Percentiles rank a stretch among this genome's conserved stretches.
Conservation (phyloP, 257 asterid species). For the Misopates orontium region DNA sequence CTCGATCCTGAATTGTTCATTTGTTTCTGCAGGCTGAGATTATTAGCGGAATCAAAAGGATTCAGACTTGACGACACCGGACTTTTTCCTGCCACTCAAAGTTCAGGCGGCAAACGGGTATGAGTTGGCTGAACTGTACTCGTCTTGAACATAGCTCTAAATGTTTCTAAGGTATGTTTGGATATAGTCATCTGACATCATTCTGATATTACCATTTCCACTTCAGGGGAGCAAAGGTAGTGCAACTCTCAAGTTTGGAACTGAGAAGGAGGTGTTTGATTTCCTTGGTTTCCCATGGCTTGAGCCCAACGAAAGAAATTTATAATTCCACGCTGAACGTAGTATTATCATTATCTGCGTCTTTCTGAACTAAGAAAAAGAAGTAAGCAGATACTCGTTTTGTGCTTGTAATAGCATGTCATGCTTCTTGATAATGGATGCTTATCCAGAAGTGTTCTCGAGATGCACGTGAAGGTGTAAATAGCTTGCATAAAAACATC, state of each 20-base stretch:
- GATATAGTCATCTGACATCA: neutral
- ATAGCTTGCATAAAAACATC: slow-evolving; percentile 7
- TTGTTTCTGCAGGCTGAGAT: slow-evolving; percentile 58
- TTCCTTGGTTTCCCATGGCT: slow-evolving; percentile 87
- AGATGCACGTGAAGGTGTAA: slow-evolving; percentile 1
- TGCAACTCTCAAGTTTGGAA: slow-evolving; percentile 78
- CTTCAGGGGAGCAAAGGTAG: slow-evolving; percentile 74
- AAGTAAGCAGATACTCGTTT: too few relatives aligned
- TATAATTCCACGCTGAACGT: slow-evolving; percentile 35
- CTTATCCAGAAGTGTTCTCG: neutral
- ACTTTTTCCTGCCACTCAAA: slow-evolving; percentile 52
- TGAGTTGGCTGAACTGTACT: slow-evolving; percentile 7
- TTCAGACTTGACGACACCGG: slow-evolving; percentile 59
- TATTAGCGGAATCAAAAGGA: slow-evolving; percentile 72
- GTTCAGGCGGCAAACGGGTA: slow-evolving; percentile 64
- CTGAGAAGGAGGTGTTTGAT: slow-evolving; percentile 84
- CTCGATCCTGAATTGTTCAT: neutral
- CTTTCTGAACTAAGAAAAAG: too few relatives aligned
- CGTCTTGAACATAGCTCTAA: slow-evolving; percentile 16
- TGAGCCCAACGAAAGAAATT: slow-evolving; percentile 77
- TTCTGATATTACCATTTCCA: neutral
- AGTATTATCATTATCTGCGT: too few relatives aligned
- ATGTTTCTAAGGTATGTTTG: neutral
- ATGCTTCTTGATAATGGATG: neutral
- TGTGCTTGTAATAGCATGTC: too few relatives aligned